phyloP scores from a whole-genome alignment of 2,329 filamentous ascomycete genomes.

The Aplosporella prunicola region DNA sequence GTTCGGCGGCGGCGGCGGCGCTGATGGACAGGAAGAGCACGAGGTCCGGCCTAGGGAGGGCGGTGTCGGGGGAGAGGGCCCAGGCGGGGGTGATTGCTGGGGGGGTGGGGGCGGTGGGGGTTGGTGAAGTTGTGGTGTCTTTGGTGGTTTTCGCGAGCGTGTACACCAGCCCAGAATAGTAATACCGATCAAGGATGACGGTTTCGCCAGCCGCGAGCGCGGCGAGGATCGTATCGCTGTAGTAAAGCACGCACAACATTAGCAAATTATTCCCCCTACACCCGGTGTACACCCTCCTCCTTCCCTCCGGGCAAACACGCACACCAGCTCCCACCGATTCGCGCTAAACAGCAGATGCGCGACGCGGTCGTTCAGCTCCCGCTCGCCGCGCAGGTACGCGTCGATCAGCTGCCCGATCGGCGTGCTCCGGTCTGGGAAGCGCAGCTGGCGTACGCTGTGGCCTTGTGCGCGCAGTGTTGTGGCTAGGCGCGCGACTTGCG shows the following conservation, averaged over 20 bases:
- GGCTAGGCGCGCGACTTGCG: constrained; percentile 66
- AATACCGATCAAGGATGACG: constrained; percentile 85
- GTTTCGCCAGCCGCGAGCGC: constrained; percentile 49
- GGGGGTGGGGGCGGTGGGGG: constrained; percentile 72
- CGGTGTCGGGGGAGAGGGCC: constrained; percentile 76
- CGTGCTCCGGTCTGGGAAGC: constrained; percentile 76
- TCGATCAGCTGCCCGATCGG: constrained; percentile 83
- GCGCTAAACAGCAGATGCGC: constrained; percentile 87
- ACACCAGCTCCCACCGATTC: constrained; percentile 71
- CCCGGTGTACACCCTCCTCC: background rate
- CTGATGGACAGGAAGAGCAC: constrained; percentile 81
- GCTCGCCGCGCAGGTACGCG: constrained; percentile 62
- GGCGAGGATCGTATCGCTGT: constrained; percentile 2
- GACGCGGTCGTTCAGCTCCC: constrained; percentile 73
- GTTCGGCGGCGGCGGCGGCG: constrained; percentile 57
- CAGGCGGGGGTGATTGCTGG: constrained; percentile 61
- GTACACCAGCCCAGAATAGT: constrained; percentile 90
- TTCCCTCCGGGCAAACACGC: constrained; percentile 13
- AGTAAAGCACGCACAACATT: background rate
- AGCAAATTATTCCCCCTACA: too few species aligned
- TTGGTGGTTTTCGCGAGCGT: constrained; percentile 76
- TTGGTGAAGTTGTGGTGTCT: constrained; percentile 64
- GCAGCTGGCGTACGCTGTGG: constrained; percentile 46
- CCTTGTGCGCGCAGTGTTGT: constrained; percentile 43
- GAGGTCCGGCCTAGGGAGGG: constrained; percentile 77